A percentile compares a stretch with the other conserved stretches of the same genome.
Evolutionary conservation across 2,329 filamentous ascomycete species (phyloP).

Genomic region (Chaetothyriales sp.): DNA sequence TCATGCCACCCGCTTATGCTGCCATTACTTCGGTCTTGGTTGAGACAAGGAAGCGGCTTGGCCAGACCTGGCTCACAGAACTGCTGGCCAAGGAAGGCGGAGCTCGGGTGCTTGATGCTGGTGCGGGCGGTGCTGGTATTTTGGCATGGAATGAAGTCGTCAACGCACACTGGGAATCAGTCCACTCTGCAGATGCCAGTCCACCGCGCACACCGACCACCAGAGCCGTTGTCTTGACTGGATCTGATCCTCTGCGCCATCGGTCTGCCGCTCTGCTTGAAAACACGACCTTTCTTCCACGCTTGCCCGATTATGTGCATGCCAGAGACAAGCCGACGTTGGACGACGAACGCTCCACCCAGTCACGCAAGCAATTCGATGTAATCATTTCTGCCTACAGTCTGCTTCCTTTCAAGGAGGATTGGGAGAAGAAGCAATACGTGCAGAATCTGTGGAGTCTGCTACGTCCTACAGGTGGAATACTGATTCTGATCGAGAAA

Average conservation of each 20-base stretch:
- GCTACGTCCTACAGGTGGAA: slow-evolving; percentile 67
- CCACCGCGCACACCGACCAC: slow-evolving; percentile 42
- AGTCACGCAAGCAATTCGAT: slow-evolving; percentile 66
- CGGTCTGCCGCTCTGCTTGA: slow-evolving; percentile 65
- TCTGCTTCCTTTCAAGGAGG: slow-evolving; percentile 61
- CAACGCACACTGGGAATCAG: slow-evolving; percentile 64
- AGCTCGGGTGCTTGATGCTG: slow-evolving; percentile 46
- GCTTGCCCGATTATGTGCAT: slow-evolving; percentile 73
- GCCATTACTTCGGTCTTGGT: slow-evolving; percentile 42
- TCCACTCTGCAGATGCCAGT: slow-evolving; percentile 34
- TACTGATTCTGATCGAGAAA: slow-evolving; percentile 81
- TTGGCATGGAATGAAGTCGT: slow-evolving; percentile 57
- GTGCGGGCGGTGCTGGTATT: slow-evolving; percentile 47
- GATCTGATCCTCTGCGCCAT: slow-evolving; percentile 58
- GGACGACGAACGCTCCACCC: slow-evolving; percentile 40
- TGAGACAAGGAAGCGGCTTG: slow-evolving; percentile 47
- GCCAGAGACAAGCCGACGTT: slow-evolving; percentile 44
- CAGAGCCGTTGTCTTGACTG: slow-evolving; percentile 68
- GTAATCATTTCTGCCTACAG: slow-evolving; percentile 80
- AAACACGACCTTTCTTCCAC: slow-evolving; percentile 82
- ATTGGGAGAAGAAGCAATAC: slow-evolving; percentile 61
- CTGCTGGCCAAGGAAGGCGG: slow-evolving; percentile 44
- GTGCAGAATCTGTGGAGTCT: slow-evolving; percentile 84
- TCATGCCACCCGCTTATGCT: slow-evolving; percentile 50
- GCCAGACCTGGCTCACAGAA: slow-evolving; percentile 43